These are phyloP conservation scores for Colletotrichum scovillei DNA, from an alignment of 2,329 filamentous ascomycete genomes.

Conservation along the genomic window DNA sequence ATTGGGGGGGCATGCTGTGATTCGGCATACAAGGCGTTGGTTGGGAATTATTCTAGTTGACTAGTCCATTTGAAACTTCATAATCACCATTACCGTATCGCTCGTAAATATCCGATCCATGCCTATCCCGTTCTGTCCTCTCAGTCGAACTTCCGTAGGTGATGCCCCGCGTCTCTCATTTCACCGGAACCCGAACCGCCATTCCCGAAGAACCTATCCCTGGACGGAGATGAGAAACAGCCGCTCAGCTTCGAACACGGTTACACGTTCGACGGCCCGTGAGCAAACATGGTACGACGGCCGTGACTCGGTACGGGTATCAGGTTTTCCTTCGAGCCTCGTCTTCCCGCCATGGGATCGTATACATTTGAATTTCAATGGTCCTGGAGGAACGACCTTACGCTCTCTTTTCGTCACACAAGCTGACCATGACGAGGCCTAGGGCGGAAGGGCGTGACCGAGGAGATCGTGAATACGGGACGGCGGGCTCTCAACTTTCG, in stretches of 20 bases:
- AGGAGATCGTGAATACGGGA: neutral
- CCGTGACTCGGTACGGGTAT: slow-evolving; percentile 13
- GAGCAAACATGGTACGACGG: slow-evolving; percentile 11
- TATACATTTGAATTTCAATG: neutral
- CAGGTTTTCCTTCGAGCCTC: neutral
- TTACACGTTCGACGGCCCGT: slow-evolving; percentile 8
- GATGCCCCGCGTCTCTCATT: neutral
- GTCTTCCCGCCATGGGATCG: neutral
- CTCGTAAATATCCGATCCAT: neutral
- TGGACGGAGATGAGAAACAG: neutral
- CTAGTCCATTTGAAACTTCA: neutral
- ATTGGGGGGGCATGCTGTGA: neutral
- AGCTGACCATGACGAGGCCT: neutral
- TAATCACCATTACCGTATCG: neutral
- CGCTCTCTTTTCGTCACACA: neutral
- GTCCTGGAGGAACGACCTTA: neutral
- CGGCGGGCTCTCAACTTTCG: neutral
- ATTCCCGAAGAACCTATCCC: neutral
- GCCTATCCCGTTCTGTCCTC: no score
- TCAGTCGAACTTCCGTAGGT: neutral
- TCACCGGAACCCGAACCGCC: neutral
- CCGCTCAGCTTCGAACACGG: neutral
- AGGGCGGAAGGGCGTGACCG: neutral
- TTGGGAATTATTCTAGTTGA: neutral
- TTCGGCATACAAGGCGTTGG: slow-evolving; percentile 20